These are phyloP conservation scores for Vitis cinerea DNA, from an alignment of 164 flowering plant genomes.

Conservation along the genomic window DNA sequence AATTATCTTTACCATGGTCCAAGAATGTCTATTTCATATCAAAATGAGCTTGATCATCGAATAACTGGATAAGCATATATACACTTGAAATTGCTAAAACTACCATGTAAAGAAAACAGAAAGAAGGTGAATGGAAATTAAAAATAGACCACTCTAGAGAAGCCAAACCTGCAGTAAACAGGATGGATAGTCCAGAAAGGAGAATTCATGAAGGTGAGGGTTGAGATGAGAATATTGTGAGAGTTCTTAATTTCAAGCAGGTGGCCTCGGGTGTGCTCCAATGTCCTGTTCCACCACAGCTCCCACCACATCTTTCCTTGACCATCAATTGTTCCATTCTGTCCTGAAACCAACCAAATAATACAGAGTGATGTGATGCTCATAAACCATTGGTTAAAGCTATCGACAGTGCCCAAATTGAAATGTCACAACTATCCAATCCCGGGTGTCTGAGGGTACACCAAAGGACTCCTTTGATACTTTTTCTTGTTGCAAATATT, in stretches of 20 bases:
- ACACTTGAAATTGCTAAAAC: no score
- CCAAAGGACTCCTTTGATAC: no score
- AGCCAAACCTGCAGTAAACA: conserved; percentile 82
- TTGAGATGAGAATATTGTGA: conserved; percentile 72
- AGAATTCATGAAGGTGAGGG: conserved; percentile 84
- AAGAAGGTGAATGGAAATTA: background rate
- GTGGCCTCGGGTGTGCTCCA: conserved; percentile 92
- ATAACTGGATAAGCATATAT: no score
- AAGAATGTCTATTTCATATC: no score
- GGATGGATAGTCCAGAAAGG: conserved; percentile 99
- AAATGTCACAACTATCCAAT: no score
- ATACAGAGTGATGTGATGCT: no score
- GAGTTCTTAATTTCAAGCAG: conserved; percentile 84
- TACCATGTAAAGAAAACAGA: background rate
- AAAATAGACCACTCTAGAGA: background rate
- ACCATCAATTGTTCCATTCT: conserved; percentile 94
- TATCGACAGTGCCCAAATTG: no score
- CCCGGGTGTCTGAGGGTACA: no score
- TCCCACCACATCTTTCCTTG: conserved; percentile 99
- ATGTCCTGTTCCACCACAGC: conserved; percentile 92
- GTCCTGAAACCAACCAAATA: conserved; percentile 43
- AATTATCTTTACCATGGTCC: no score
- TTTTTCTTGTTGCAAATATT: no score
- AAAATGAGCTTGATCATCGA: no score
- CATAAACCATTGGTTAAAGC: no score